Conservation (phyloP, 495 filamentous ascomycete genomes). For the Neurospora sp. region DNA sequence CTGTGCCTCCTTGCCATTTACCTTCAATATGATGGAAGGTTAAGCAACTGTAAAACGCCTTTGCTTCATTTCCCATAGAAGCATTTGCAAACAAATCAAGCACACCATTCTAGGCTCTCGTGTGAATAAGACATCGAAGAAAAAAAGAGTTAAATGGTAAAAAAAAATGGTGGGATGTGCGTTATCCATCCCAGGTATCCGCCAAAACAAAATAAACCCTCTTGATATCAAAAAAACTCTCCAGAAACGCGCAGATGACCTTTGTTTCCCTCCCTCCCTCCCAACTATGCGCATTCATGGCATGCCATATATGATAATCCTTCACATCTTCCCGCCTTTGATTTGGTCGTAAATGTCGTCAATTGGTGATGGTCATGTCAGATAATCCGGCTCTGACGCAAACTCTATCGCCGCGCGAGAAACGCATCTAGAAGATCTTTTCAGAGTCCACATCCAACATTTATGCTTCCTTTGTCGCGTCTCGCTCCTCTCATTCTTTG, state of each 20-base stretch:
- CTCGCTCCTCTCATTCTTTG: not conserved
- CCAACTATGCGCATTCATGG: not conserved
- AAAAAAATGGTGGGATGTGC: not conserved
- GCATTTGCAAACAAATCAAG: not conserved
- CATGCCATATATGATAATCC: slow-evolving; percentile 3
- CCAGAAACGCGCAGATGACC: not conserved
- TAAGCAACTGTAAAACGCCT: not conserved
- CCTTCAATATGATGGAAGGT: not conserved
- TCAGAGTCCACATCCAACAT: slow-evolving; percentile 1
- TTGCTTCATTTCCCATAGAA: not conserved
- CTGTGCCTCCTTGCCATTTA: not conserved
- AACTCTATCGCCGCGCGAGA: not conserved
- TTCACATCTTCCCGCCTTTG: not conserved
- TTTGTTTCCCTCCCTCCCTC: not conserved
- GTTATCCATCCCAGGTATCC: not conserved
- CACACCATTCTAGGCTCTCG: not conserved
- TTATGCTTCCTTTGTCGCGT: not conserved
- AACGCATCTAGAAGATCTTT: not conserved
- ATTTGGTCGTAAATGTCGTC: not conserved
- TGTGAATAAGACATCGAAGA: not conserved
- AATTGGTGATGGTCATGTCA: not conserved
- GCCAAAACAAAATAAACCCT: not conserved
- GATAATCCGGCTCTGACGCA: not conserved
- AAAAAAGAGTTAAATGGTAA: not conserved
- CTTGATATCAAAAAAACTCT: not conserved